Evolutionary conservation across 2,329 filamentous ascomycete genomes (phyloP), one percentile per base, ranked within the genome.

Genomic region (Amylocarpus encephaloides): DNA sequence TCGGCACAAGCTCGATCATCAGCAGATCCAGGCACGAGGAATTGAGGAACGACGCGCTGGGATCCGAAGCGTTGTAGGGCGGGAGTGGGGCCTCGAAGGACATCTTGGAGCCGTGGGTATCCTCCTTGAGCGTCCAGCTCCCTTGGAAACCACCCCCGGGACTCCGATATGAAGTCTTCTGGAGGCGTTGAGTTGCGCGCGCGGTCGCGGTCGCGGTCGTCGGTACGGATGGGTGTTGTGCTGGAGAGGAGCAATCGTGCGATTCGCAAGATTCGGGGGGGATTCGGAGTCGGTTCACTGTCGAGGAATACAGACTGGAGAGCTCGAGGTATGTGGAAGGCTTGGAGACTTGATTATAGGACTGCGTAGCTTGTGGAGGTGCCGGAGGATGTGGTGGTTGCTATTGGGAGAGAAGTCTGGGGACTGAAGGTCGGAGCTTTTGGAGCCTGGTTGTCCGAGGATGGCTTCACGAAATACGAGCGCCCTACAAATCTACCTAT

Each of bases 1-100:
- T 85, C 35, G 93, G 93, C 13, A 98, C 93, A 49, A 98, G 81
- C 73, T 98, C 93, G 66, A 97, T 97, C 61, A 98, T 80, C 50
- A 98, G 80, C 61, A 98, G 86, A 70, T 98, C 93, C 62, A 98
- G 82, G 67, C 87, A 90, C 43, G 92, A 93, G 50, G 85, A 82
- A 71, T 80, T 85, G 62, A 96, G 77, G 71, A 91, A 87, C 53
- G 82, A 81, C 51, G 86, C 85, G 52, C 76, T 76, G 34, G 88
- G 86, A 70, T 95, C 89, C 58, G 78, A 78, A 60, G 82, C 74
- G 68, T 84, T 86, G 73, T 80, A 85, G 12, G 82, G 80, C 2
- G 83, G 83, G 63, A 82, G 73, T 41, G 83, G 77, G 40, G 80
- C 71, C 58, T 90, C 85, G 72, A 88, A 86, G 47, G 86, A 88